A percentile compares a stretch with the other conserved stretches of the same genome.
Evolutionary conservation across 2,329 filamentous ascomycete species (phyloP).

Genomic region (Cercospora brassicicola): DNA sequence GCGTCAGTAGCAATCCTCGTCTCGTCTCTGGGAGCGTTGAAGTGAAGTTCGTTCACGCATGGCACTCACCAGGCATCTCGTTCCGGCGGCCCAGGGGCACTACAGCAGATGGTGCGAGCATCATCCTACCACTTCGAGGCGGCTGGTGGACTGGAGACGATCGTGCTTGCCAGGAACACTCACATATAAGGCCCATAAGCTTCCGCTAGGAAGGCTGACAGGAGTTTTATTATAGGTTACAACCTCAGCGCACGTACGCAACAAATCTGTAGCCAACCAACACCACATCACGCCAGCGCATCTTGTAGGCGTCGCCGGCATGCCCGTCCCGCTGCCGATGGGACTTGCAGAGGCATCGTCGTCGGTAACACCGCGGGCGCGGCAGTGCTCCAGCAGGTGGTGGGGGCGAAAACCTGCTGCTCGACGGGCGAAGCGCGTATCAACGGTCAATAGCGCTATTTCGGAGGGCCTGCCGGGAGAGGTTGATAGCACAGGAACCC

Average conservation of each 20-base stretch:
- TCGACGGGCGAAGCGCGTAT: not conserved
- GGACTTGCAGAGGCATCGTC: not conserved
- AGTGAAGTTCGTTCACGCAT: not conserved
- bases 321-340: not conserved
- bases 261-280: not conserved
- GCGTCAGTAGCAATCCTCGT: not conserved
- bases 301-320: not conserved
- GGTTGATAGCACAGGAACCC: not conserved
- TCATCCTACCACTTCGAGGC: constrained; percentile 26
- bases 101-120: constrained; percentile 7
- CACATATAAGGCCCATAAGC: not conserved
- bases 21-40: not conserved
- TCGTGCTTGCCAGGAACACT: constrained; percentile 5
- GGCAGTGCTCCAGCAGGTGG: not conserved
- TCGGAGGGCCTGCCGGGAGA: not conserved
- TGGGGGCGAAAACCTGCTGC: not conserved
- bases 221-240: not conserved
- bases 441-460: constrained; percentile 2
- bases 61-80: not conserved
- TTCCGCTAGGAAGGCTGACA: not conserved
- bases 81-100: not conserved
- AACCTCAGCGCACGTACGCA: not conserved
- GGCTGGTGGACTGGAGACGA: constrained; percentile 14
- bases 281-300: not conserved
- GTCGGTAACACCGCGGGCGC: not conserved